phyloP scores from a whole-genome alignment of 129 eudicot genomes.

The Flaveria trinervia region DNA sequence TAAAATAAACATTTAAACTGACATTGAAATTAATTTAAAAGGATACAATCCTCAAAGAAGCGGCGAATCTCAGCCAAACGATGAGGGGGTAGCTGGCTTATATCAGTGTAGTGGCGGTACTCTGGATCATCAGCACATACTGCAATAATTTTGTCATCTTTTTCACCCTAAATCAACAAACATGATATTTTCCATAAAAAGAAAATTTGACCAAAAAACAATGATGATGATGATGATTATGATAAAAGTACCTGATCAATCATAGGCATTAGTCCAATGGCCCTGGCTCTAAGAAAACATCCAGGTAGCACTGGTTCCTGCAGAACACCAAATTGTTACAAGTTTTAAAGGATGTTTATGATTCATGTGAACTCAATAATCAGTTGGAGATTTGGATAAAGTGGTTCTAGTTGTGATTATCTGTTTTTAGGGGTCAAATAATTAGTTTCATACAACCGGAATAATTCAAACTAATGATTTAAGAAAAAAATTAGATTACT shows the following conservation, averaged over 20 bases:
- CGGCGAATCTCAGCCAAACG: constrained; percentile 75
- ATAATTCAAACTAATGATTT: background rate
- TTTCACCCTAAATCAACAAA: constrained; percentile 51
- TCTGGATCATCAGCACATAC: constrained; percentile 82
- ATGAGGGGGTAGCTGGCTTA: constrained; percentile 74
- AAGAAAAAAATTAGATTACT: background rate
- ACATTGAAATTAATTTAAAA: background rate
- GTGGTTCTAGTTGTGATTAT: background rate
- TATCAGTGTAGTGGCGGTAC: constrained; percentile 64
- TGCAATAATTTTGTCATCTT: constrained; percentile 81
- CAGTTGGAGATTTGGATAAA: background rate
- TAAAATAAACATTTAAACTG: background rate
- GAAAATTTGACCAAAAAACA: background rate
- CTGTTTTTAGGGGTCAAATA: background rate
- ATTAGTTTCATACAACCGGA: background rate
- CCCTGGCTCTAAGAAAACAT: constrained; percentile 67
- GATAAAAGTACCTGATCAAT: constrained; percentile 66
- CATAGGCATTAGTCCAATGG: constrained; percentile 81
- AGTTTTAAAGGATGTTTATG: background rate
- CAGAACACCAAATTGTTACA: constrained; percentile 5
- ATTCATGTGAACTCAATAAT: background rate
- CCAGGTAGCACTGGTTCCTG: constrained; percentile 85
- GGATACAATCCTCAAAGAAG: constrained; percentile 83
- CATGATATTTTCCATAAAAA: background rate
- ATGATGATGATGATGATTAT: background rate